A percentile compares a stretch with the other conserved stretches of the same genome.
Evolutionary conservation across 805 yeast genomes (phyloP).

Genomic region (Priceomyces medius): DNA sequence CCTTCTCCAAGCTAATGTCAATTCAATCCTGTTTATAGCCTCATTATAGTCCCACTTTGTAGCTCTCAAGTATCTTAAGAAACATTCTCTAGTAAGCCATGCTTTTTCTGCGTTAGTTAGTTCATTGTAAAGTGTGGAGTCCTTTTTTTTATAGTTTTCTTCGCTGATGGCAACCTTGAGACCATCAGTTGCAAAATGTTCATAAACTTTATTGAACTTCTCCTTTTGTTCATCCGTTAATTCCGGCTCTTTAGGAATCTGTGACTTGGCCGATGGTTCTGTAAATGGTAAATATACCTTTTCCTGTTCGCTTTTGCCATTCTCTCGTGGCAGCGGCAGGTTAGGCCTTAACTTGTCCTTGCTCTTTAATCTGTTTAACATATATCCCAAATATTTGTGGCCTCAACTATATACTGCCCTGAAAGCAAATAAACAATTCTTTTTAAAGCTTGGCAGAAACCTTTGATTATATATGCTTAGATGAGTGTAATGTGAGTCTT

Average conservation of each 20-base stretch:
- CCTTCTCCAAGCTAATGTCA: conserved; percentile 89
- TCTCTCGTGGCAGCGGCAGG: not conserved
- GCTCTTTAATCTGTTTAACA: conserved; percentile 19
- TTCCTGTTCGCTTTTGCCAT: conserved; percentile 6
- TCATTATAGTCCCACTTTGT: conserved; percentile 82
- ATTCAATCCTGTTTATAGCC: conserved; percentile 70
- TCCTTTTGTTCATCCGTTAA: conserved; percentile 55
- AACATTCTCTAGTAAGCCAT: conserved; percentile 92
- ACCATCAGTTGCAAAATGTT: conserved; percentile 57
- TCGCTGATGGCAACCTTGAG: conserved; percentile 52
- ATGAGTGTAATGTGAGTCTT: too few relatives aligned
- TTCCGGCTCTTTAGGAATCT: conserved; percentile 48
- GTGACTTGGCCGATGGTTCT: conserved; percentile 30
- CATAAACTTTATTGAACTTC: conserved; percentile 62
- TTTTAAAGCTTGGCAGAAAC: too few relatives aligned
- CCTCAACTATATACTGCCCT: too few relatives aligned
- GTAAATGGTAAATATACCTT: conserved; percentile 19
- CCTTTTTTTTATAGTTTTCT: conserved; percentile 41
- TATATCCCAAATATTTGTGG: too few relatives aligned
- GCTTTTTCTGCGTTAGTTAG: conserved; percentile 61
- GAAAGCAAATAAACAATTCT: too few relatives aligned
- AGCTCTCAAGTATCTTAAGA: conserved; percentile 86
- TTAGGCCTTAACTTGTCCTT: conserved; percentile 12
- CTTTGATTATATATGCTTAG: too few relatives aligned
- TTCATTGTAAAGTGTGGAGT: conserved; percentile 27